Evolutionary conservation across 2,329 filamentous ascomycete genomes (phyloP), one percentile per base, ranked within the genome.

Genomic region (Aspergillus ustus): DNA sequence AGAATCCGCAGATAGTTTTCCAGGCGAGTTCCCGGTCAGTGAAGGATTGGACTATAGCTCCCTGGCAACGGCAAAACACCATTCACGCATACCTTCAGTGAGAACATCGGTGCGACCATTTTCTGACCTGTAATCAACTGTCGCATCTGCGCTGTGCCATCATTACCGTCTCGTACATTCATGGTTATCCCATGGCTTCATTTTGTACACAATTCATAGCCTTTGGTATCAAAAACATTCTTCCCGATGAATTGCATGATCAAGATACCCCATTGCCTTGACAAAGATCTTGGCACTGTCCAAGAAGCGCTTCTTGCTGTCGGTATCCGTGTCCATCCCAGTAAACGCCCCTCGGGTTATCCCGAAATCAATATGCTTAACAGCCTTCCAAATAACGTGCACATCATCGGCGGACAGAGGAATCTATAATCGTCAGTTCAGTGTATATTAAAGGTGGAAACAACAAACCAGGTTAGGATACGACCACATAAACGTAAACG

Each of bases 261-360:
- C 70, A 19, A 57, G 53, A 64, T 74, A 73, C 17, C 75, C 75
- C 73, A 77, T 76, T 4, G 70, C 79, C 66, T 72, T 79, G 2
- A 89, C 80, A 71, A 92, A 90, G 20, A 92, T 90, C 80, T 91
- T 86, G 83, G 91, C 91, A 72, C 91, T 93, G 62, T 92, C 86
- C 70, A 93, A 69, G 28, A 94, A 83, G 65, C 89, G 84, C 61
- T 73, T 71, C 79, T 90, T 92, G 57, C 91, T 80, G 64, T 82
- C 77, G 5, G 69, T 76, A 61, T 82, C 78, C 2, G 92, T 85
- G 67, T 92, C 89, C 69, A 83, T 82, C 0, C 85, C 86, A 2
- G 81, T 68, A 64, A 93, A 92, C 0, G 85, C 86, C 0, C 91
- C 89, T 73, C 91, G 87, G 7, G 90, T 89, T 62, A 85, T 85